These are phyloP conservation scores for Colletotrichum sp. DNA, from an alignment of 2,329 filamentous ascomycete species.

Conservation along the genomic window DNA sequence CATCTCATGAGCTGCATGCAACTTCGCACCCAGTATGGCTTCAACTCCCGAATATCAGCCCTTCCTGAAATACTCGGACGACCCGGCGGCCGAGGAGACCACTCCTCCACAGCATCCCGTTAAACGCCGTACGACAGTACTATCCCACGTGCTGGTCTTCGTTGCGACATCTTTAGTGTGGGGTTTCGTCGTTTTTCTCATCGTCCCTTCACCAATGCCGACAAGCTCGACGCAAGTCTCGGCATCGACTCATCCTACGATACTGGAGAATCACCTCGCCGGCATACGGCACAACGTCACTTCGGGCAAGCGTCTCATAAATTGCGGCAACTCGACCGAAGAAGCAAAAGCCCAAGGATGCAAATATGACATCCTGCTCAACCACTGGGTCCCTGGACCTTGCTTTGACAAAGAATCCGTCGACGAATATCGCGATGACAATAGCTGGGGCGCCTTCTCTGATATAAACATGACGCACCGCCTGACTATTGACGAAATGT, in stretches of 20 bases:
- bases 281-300: conserved; percentile 24
- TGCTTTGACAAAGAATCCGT: conserved; percentile 27
- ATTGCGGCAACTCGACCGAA: conserved; percentile 24
- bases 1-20: neutral
- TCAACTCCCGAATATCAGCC: conserved; percentile 21
- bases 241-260: neutral
- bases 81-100: conserved; percentile 19
- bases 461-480: conserved; percentile 26
- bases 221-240: neutral
- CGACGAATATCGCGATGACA: conserved; percentile 29
- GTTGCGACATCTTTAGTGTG: conserved; percentile 27
- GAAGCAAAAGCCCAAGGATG: conserved; percentile 23
- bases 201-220: neutral
- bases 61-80: conserved; percentile 23
- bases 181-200: conserved; percentile 21
- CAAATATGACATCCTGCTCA: conserved; percentile 28
- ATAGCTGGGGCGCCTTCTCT: conserved; percentile 26
- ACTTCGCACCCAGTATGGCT: conserved; percentile 11
- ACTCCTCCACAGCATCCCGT: neutral
- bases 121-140: neutral
- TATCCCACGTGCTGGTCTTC: conserved; percentile 22
- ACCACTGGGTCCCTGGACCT: conserved; percentile 27
- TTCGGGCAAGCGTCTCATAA: conserved; percentile 14
- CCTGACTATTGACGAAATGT: conserved; percentile 25
- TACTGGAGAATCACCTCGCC: neutral